Evolutionary conservation across 371 early-diverging fungal genomes (phyloP).

Genomic region (Mortierella sp.): DNA sequence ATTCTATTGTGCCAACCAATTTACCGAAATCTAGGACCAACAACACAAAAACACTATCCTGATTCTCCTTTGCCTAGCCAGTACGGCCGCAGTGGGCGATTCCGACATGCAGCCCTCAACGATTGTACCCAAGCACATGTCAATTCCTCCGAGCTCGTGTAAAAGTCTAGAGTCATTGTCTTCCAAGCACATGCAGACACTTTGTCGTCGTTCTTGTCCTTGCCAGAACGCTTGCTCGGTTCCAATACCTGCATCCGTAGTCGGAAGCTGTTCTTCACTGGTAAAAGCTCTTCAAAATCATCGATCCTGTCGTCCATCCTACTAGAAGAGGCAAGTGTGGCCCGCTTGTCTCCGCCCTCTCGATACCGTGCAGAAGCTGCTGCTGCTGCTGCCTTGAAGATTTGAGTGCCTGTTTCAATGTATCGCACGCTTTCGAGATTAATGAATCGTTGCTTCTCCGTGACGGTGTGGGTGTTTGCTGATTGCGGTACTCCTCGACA

Average conservation of each 20-base stretch:
- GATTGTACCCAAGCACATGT: conserved; percentile 18
- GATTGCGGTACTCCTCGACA: neutral
- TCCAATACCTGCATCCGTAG: conserved; percentile 6
- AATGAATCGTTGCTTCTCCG: conserved; percentile 15
- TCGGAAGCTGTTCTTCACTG: conserved; percentile 25
- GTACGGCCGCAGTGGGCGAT: conserved; percentile 22
- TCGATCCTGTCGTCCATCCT: neutral
- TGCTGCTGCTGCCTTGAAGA: conserved; percentile 10
- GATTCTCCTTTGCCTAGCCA: conserved; percentile 12
- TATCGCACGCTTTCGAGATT: conserved; percentile 11
- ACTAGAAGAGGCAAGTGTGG: no score
- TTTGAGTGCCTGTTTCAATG: conserved; percentile 11
- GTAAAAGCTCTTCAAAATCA: conserved; percentile 11
- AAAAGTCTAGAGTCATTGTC: conserved; percentile 19
- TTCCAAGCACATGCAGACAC: neutral
- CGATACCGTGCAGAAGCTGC: neutral
- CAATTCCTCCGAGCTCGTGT: conserved; percentile 19
- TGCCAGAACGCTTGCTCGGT: neutral
- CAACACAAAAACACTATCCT: no score
- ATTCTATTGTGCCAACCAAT: no score
- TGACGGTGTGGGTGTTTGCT: neutral
- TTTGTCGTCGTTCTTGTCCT: neutral
- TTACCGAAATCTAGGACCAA: no score
- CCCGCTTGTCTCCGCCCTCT: no score
- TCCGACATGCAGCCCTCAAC: conserved; percentile 8